A percentile compares a stretch with the other conserved stretches of the same genome.
Evolutionary conservation across 192 early-diverging fungal genomes (phyloP).

Genomic region (Umbelopsis ramanniana): DNA sequence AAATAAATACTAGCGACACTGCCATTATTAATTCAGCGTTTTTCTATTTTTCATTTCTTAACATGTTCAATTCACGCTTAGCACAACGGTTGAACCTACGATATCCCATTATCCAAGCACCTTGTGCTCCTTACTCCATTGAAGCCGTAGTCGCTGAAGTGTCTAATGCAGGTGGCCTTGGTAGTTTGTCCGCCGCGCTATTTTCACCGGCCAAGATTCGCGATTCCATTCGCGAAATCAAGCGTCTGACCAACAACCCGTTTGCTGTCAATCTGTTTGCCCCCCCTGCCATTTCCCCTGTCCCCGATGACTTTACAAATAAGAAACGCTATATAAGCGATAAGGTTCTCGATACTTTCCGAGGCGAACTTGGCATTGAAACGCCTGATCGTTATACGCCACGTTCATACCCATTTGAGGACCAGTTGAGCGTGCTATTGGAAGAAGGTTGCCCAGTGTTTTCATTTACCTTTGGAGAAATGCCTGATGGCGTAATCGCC

Average conservation of each 20-base stretch:
- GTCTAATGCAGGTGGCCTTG: conserved; percentile 36
- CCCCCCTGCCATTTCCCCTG: background rate
- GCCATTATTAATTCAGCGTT: background rate
- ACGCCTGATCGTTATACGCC: conserved; percentile 16
- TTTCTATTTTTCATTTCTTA: background rate
- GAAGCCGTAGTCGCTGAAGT: conserved; percentile 24
- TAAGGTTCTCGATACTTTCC: conserved; percentile 14
- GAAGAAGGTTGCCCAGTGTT: conserved; percentile 33
- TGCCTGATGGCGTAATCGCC: conserved; percentile 21
- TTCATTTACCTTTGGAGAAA: conserved; percentile 39
- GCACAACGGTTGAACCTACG: conserved; percentile 26
- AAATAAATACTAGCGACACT: background rate
- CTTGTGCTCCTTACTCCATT: conserved; percentile 30
- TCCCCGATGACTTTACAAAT: conserved; percentile 18
- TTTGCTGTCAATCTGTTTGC: conserved; percentile 43
- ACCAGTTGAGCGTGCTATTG: conserved; percentile 28
- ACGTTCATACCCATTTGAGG: conserved; percentile 31
- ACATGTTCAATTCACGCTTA: conserved; percentile 17
- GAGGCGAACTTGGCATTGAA: conserved; percentile 19
- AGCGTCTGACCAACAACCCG: conserved; percentile 23
- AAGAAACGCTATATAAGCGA: conserved; percentile 26
- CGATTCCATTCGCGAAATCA: conserved; percentile 26
- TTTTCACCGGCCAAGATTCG: conserved; percentile 18
- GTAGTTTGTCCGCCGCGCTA: conserved; percentile 31
- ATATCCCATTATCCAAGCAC: conserved; percentile 36